Evolutionary conservation across 441 rosid species (phyloP), one percentile per base, ranked within the genome.

Genomic region (Adansonia madagascariensis): DNA sequence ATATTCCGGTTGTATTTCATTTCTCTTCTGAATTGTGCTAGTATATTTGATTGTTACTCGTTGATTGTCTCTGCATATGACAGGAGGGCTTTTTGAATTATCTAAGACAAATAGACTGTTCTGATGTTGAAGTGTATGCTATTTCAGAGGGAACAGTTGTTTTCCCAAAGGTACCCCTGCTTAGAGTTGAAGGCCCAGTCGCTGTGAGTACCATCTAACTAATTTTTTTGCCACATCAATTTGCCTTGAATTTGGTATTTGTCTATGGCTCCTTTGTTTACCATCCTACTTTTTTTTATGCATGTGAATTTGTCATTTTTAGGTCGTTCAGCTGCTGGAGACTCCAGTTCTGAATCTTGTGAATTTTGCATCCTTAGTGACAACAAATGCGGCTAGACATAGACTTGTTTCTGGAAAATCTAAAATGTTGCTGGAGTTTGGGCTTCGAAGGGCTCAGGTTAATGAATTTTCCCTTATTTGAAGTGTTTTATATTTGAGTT

Each of bases 401-500:
- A 87, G 98, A 55, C 91, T 93, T 90, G 94, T 95, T 78, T 89
- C 98, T 70, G 96, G 98, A 65, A 92, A 91, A 80, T 86, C 93
- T 53, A 95, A 95, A 84, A 71, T 80, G 52, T 80, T 93, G 75
- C 91, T 93, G 0, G 98, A 95, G 80, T 95, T 95, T 85, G 98
- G 98, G 80, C 95, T 94, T 82, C 85, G 98, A 43, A 88, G 96
- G 72, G 98, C 98, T 81, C 98, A 95, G 98, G 99, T 95, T 84
- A 72, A 59, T 74, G n/a, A 71, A 67, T 27, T 46, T 62, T 69
- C 53, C 63, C 49, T 69, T 71, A 67, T 75, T 46, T 56, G 17
- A 76, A 71, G 39, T 75, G 71, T 27, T 68, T 75, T 12, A 10
- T 73, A 63, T 39, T n/a, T 61, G 61, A 75, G 57, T 75, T 78